phyloP scores from a whole-genome alignment of 2,329 filamentous ascomycete species.

The Aspergillus fischeri region DNA sequence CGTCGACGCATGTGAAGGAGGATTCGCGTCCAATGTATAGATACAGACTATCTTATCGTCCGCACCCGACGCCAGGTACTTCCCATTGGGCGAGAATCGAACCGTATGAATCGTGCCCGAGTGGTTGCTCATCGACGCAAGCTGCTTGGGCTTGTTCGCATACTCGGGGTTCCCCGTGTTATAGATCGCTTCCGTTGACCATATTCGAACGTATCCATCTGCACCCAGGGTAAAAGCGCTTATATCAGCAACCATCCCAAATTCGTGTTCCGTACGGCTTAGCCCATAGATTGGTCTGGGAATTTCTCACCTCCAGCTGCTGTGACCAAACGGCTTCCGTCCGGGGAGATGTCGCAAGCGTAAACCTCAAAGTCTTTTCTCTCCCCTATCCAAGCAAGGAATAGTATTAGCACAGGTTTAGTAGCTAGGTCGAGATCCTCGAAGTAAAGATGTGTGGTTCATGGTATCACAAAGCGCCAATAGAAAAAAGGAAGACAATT shows the following conservation, averaged over 20 bases:
- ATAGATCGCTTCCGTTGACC: constrained; percentile 93
- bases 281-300: neutral
- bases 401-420: constrained; percentile 7
- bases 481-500: constrained; percentile 3
- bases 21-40: constrained; percentile 81
- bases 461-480: neutral
- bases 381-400: constrained; percentile 58
- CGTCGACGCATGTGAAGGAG: constrained; percentile 69
- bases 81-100: constrained; percentile 90
- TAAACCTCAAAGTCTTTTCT: constrained; percentile 99
- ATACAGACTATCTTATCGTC: constrained; percentile 99
- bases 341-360: constrained; percentile 93
- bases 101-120: constrained; percentile 96
- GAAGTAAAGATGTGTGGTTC: neutral
- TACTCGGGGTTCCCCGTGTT: constrained; percentile 69
- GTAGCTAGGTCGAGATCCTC: constrained; percentile 7
- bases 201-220: constrained; percentile 96
- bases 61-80: constrained; percentile 92
- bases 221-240: neutral
- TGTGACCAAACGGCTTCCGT: constrained; percentile 86
- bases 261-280: neutral
- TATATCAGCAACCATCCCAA: constrained; percentile 8
- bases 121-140: constrained; percentile 97
- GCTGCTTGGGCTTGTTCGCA: constrained; percentile 75
- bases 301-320: constrained; percentile 73